Evolutionary conservation across 2,329 filamentous ascomycete genomes (phyloP).

Genomic region (Sclerotinia subarctica): DNA sequence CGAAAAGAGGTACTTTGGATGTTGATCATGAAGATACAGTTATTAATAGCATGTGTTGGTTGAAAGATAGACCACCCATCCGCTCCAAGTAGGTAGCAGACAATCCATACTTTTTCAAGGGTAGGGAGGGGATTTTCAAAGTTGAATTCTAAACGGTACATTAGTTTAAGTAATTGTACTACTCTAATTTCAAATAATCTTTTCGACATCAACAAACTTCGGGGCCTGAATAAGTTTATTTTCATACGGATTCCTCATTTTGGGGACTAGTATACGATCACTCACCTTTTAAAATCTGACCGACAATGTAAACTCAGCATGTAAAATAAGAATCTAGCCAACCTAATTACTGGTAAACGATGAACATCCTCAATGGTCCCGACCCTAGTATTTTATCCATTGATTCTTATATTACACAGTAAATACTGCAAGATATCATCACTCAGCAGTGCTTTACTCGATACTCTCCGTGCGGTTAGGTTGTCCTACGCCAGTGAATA

Average conservation of each 20-base stretch:
- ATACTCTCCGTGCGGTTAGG: background rate
- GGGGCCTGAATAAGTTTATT: background rate
- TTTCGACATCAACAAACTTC: background rate
- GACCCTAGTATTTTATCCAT: background rate
- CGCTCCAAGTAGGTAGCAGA: background rate
- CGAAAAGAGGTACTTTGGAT: slow-evolving; percentile 86
- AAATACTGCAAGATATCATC: background rate
- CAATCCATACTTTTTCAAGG: background rate
- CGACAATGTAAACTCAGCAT: background rate
- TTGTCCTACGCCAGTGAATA: background rate
- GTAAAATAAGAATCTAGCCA: background rate
- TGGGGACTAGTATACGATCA: background rate
- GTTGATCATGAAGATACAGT: slow-evolving; percentile 46
- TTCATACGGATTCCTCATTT: background rate
- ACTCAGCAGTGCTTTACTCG: background rate
- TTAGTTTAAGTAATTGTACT: background rate
- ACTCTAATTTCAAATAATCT: background rate
- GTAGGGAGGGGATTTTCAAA: background rate
- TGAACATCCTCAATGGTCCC: background rate
- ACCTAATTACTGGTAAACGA: background rate
- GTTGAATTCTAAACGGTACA: background rate
- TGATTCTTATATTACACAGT: background rate
- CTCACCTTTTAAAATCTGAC: background rate
- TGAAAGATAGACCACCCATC: background rate
- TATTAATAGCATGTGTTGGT: background rate